A percentile compares a stretch with the other conserved stretches of the same genome.
These are phyloP conservation scores for Leccinum subfulvum DNA, from an alignment of 1,284 basidiomycete species.

Conservation along the genomic window DNA sequence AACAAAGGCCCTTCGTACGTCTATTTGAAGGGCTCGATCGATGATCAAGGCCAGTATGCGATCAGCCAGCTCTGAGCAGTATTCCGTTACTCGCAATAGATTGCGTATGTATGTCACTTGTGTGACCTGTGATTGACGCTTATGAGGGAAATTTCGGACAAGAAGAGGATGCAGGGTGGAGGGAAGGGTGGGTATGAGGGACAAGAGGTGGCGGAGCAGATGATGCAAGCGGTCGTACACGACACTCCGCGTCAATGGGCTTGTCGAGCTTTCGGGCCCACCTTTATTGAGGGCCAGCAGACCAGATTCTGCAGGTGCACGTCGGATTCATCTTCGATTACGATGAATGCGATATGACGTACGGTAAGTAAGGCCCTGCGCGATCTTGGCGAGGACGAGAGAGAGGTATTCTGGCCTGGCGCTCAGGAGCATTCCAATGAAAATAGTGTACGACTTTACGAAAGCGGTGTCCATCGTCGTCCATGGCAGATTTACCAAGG, in stretches of 20 bases:
- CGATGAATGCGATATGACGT: conserved; percentile 37
- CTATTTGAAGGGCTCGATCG: conserved; percentile 91
- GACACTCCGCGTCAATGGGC: conserved; percentile 74
- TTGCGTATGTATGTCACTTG: conserved; percentile 95
- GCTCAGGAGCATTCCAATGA: conserved; percentile 89
- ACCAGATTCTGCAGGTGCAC: conserved; percentile 56
- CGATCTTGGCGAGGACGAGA: conserved; percentile 77
- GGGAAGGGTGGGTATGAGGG: conserved; percentile 87
- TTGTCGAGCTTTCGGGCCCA: conserved; percentile 60
- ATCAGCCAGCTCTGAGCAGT: conserved; percentile 88
- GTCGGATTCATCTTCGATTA: conserved; percentile 7
- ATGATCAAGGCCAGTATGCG: conserved; percentile 84
- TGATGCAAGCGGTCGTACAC: conserved; percentile 88
- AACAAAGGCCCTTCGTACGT: conserved; percentile 55
- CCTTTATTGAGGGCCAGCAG: conserved; percentile 57
- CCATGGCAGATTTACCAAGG: conserved; percentile 90
- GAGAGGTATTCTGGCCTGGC: conserved; percentile 93
- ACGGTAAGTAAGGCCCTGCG: conserved; percentile 89
- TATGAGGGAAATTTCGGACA: conserved; percentile 86
- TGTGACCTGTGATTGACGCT: conserved; percentile 77
- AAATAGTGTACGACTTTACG: conserved; percentile 83
- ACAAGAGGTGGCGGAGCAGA: conserved; percentile 81
- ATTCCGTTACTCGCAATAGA: conserved; percentile 79
- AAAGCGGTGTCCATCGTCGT: conserved; percentile 81
- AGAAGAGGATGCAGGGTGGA: conserved; percentile 85